Conservation (phyloP, 1,284 basidiomycete species). For the Apiotrichum gamsii region DNA sequence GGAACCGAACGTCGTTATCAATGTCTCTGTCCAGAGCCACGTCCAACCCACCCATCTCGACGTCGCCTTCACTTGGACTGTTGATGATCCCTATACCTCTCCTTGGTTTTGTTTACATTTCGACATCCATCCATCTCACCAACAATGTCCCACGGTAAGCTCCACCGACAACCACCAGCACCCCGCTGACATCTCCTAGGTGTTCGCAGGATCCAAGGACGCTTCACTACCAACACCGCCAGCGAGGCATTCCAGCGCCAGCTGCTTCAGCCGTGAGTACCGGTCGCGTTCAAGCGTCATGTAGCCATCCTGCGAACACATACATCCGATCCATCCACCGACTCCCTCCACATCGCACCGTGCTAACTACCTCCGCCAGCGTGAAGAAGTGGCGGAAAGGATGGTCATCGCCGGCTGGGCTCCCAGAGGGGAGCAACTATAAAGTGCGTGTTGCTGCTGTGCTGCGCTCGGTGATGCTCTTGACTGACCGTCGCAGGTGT, state of each 20-base stretch:
- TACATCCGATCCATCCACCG: not conserved
- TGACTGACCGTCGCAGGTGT: slow-evolving; percentile 10
- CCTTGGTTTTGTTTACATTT: no score
- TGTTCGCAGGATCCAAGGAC: slow-evolving; percentile 24
- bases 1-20: no score
- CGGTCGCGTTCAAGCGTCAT: not conserved
- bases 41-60: no score
- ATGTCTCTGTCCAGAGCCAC: no score
- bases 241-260: slow-evolving; percentile 34
- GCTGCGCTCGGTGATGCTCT: not conserved
- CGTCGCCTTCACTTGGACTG: no score
- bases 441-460: slow-evolving; percentile 12
- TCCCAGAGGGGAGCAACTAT: slow-evolving; percentile 32
- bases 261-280: slow-evolving; percentile 31
- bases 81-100: no score
- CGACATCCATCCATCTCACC: no score
- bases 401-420: slow-evolving; percentile 30
- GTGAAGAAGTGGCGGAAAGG: slow-evolving; percentile 34
- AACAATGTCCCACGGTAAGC: slow-evolving; percentile 5
- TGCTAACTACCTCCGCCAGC: slow-evolving; percentile 13
- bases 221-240: slow-evolving; percentile 27
- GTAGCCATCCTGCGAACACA: not conserved
- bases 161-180: not conserved
- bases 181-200: not conserved
- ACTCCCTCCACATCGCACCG: no score